Base-by-base conservation (phyloP, 2,329 filamentous ascomycete species). In the Fusarium nodosum region DNA sequence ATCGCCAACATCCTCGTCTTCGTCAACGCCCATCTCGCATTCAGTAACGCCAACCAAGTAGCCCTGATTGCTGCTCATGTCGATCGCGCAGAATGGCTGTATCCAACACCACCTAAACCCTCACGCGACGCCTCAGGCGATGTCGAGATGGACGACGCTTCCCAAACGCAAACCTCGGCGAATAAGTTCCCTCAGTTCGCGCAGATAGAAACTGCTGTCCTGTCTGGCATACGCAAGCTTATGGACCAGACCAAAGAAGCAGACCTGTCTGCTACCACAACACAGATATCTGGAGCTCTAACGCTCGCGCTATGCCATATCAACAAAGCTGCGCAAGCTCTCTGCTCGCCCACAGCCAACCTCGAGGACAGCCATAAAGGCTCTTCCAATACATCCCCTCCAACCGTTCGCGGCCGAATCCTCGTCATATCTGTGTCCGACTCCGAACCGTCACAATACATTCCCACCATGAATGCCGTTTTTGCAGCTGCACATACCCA, bases 381-480 rank as follows among this genome's bases (percentile, higher is more conserved):
- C 22, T 75, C 78, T 22, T 73, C 74, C 11, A 65, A 60, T 16
- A 71, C 72, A 33, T 69, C 75, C 6, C 70, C 76, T 3, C 73
- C 77, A 10, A 74, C 79, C 7, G 71, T 82, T 31, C 80, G 79
- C 24, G 80, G 79, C 41, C 92, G 96, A 64, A 97, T 99, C 75
- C 86, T 99, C 56, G 90, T 98, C 68, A 79, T 99, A 56, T 97
- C 93, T 48, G 94, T 97, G 7, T 97, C 93, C 47, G 93, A 93
- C 76, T 86, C 87, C 42, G 92, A 95, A 74, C 88, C 97, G 0
- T 90, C 94, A 7, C 92, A 98, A 79, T 99, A 99, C 82, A 99
- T 99, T 58, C 92, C 95, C 1, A 96, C 97, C 72, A 99, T 99
- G 96, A 99, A 99, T 82, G 89, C 91, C 74, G 97, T 98, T 65